phyloP scores from a whole-genome alignment of 2,329 filamentous ascomycete species.

The Nemania serpens region DNA sequence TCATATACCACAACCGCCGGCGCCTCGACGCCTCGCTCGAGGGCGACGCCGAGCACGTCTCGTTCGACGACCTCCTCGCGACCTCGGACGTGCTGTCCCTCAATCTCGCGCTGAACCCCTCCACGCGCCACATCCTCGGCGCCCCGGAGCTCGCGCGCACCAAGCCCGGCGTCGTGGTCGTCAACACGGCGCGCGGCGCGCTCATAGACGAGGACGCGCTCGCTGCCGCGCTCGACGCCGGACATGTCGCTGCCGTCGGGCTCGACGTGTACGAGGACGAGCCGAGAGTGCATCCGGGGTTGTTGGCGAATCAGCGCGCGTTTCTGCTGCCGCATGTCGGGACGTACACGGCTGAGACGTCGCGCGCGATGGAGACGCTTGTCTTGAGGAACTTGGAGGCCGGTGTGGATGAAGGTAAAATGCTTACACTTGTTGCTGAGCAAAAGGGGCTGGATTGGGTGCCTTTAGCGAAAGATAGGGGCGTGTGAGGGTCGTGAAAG shows the following conservation, averaged over 20 bases:
- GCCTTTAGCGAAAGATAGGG: conserved; percentile 16
- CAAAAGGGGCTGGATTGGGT: conserved; percentile 52
- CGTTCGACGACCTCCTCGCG: conserved; percentile 58
- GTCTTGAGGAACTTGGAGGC: conserved; percentile 55
- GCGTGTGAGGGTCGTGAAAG: not conserved
- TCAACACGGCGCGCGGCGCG: conserved; percentile 62
- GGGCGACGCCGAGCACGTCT: conserved; percentile 55
- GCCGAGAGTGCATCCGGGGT: conserved; percentile 63
- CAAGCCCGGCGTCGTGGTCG: conserved; percentile 60
- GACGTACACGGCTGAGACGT: conserved; percentile 64
- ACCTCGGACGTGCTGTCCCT: conserved; percentile 60
- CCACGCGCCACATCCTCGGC: conserved; percentile 58
- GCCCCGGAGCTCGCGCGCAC: conserved; percentile 55
- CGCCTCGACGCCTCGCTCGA: conserved; percentile 42
- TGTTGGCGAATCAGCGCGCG: conserved; percentile 63
- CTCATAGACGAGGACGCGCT: conserved; percentile 62
- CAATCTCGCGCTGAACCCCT: conserved; percentile 55
- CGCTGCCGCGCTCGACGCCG: conserved; percentile 56
- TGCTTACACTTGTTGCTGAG: conserved; percentile 65
- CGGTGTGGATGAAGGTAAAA: conserved; percentile 58
- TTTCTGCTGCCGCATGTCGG: conserved; percentile 71
- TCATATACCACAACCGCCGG: conserved; percentile 62
- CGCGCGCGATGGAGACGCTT: conserved; percentile 50
- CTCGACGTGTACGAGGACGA: conserved; percentile 63
- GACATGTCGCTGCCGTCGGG: conserved; percentile 58